phyloP scores from a whole-genome alignment of 768 basidiomycete genomes.

The Mycena chlorophos region DNA sequence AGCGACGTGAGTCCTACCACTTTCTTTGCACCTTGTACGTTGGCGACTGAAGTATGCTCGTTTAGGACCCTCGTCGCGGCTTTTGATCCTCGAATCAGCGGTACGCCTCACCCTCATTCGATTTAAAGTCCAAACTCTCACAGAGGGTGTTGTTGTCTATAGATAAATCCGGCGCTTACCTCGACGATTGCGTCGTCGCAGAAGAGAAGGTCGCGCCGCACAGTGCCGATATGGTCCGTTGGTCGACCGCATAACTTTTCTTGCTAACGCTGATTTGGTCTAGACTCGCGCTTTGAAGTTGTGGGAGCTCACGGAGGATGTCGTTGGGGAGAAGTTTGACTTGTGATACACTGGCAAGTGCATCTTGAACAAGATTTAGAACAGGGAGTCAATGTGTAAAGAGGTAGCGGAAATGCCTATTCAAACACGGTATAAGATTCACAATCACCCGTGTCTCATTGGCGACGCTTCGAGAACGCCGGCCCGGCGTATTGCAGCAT shows the following conservation, averaged over 20 bases:
- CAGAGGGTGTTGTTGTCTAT: not conserved
- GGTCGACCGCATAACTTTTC: not conserved
- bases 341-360: too few relatives aligned
- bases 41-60: too few relatives aligned
- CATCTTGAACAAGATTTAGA: too few relatives aligned
- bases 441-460: too few relatives aligned
- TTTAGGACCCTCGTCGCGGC: not conserved
- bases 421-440: too few relatives aligned
- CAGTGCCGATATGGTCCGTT: not conserved
- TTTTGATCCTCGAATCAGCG: not conserved
- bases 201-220: not conserved
- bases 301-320: not conserved
- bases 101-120: not conserved
- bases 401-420: too few relatives aligned
- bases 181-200: not conserved
- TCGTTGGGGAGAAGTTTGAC: not conserved
- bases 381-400: too few relatives aligned
- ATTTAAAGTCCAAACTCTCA: not conserved
- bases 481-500: too few relatives aligned
- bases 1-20: not conserved
- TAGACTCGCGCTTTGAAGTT: not conserved
- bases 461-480: too few relatives aligned
- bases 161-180: not conserved
- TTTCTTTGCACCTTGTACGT: not conserved
- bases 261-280: not conserved